phyloP scores from a whole-genome alignment of 331 rosid species.

The Rosa hybrid region DNA sequence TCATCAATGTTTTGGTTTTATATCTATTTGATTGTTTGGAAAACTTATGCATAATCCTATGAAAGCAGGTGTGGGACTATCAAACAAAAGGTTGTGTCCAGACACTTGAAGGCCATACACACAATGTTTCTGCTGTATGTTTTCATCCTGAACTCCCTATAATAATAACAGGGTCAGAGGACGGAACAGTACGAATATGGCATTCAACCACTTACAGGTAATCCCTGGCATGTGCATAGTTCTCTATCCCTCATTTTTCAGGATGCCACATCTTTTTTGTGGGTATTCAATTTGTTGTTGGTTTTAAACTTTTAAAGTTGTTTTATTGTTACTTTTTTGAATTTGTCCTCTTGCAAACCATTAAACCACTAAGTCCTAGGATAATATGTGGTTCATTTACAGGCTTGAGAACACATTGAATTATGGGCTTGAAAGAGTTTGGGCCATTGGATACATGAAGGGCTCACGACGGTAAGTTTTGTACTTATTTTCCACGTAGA shows the following conservation, averaged over 20 bases:
- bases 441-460: slow-evolving; percentile 99
- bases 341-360: background rate
- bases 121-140: slow-evolving; percentile 99
- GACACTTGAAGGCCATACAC: slow-evolving; percentile 97
- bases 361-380: background rate
- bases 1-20: slow-evolving; percentile 12
- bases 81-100: slow-evolving; percentile 99
- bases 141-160: slow-evolving; percentile 99
- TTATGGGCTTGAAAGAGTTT: slow-evolving; percentile 98
- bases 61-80: slow-evolving; percentile 97
- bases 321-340: background rate
- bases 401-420: slow-evolving; percentile 99
- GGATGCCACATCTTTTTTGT: background rate
- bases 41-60: slow-evolving; percentile 22
- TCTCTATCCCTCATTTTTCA: background rate
- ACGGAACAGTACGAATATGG: slow-evolving; percentile 99
- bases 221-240: slow-evolving; percentile 7
- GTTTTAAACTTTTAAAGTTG: background rate
- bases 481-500: slow-evolving; percentile 7
- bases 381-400: slow-evolving; percentile 23
- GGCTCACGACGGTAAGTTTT: slow-evolving; percentile 90
- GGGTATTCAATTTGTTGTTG: background rate
- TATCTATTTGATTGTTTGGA: slow-evolving; percentile 23
- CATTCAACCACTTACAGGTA: slow-evolving; percentile 98
- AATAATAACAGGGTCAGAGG: slow-evolving; percentile 97